Evolutionary conservation across 768 basidiomycete genomes (phyloP).

Genomic region (Amanita inopinata): DNA sequence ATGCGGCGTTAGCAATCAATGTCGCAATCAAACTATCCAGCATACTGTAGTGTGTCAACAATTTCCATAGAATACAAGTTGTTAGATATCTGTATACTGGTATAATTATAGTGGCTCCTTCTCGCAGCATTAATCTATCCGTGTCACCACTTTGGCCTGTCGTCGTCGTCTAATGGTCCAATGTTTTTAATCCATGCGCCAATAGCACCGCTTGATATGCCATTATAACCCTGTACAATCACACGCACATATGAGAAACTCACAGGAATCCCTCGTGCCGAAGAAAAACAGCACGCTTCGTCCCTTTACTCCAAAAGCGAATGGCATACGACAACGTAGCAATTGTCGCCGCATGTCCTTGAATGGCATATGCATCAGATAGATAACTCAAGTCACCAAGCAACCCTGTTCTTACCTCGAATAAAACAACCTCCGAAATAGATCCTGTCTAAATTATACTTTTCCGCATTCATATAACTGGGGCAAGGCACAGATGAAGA

Average conservation of each 20-base stretch:
- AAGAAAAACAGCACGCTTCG: conserved; percentile 91
- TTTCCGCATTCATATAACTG: conserved; percentile 99
- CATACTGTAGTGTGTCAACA: too few relatives aligned
- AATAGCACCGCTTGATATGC: conserved; percentile 63
- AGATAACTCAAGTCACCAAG: neutral
- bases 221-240: too few relatives aligned
- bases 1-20: conserved; percentile 3
- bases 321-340: conserved; percentile 97
- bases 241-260: conserved; percentile 24
- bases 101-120: neutral
- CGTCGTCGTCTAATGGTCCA: conserved; percentile 31
- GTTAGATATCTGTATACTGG: neutral
- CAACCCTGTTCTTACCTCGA: conserved; percentile 49
- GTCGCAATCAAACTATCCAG: too few relatives aligned
- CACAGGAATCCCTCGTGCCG: conserved; percentile 97
- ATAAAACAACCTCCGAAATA: conserved; percentile 99
- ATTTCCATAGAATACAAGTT: neutral
- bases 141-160: conserved; percentile 5
- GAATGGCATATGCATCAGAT: conserved; percentile 12
- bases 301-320: conserved; percentile 98
- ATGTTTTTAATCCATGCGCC: conserved; percentile 99
- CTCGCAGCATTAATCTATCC: neutral
- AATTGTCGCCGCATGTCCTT: conserved; percentile 95
- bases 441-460: conserved; percentile 91
- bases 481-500: too few relatives aligned